Conservation (phyloP, 805 yeast species). For the Torulaspora maleeae region DNA sequence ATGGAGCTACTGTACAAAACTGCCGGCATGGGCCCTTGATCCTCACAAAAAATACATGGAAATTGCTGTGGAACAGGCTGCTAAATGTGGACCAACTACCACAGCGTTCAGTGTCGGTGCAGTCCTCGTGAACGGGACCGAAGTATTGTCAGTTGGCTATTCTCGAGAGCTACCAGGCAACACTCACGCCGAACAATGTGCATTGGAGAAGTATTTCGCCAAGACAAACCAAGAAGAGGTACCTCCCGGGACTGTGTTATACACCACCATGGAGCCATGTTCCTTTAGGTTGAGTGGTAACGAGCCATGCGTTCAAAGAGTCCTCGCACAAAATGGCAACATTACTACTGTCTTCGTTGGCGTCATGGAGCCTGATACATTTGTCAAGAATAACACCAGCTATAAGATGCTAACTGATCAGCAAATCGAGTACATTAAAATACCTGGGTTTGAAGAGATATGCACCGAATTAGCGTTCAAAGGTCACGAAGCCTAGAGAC, state of each 20-base stretch:
- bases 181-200: constrained; percentile 97
- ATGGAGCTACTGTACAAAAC: constrained; percentile 73
- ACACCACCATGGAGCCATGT: constrained; percentile 98
- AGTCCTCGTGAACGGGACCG: constrained; percentile 58
- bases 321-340: constrained; percentile 44
- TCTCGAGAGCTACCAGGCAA: constrained; percentile 91
- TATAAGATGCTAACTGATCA: constrained; percentile 46
- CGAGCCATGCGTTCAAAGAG: constrained; percentile 78
- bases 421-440: constrained; percentile 67
- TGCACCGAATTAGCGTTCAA: constrained; percentile 64
- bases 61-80: constrained; percentile 71
- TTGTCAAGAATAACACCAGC: constrained; percentile 75
- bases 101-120: constrained; percentile 97
- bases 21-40: constrained; percentile 78
- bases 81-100: constrained; percentile 71
- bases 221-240: constrained; percentile 38
- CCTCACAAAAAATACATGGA: constrained; percentile 62
- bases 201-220: constrained; percentile 65
- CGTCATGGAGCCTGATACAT: constrained; percentile 82
- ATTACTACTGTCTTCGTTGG: constrained; percentile 85
- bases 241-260: constrained; percentile 75
- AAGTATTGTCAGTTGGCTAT: constrained; percentile 73
- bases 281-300: constrained; percentile 85
- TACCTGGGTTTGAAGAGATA: constrained; percentile 77
- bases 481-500: constrained; percentile 50